phyloP scores from a whole-genome alignment of 495 filamentous ascomycete genomes.

The Aspergillus campestris region DNA sequence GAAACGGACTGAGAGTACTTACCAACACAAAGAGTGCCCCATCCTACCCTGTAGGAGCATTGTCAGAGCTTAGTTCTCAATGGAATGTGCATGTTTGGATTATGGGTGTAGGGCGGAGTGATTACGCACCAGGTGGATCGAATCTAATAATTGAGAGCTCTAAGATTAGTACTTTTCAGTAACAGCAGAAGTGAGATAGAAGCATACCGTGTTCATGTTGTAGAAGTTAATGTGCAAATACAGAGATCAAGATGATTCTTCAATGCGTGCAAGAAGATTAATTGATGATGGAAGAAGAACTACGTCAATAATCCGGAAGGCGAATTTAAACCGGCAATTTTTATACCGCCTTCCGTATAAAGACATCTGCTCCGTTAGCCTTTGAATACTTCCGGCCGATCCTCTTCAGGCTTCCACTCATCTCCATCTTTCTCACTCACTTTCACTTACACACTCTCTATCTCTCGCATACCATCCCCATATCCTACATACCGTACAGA shows the following conservation, averaged over 20 bases:
- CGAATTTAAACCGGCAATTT: neutral
- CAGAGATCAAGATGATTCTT: neutral
- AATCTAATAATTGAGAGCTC: conserved; percentile 27
- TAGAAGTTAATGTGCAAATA: conserved; percentile 1
- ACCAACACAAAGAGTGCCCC: conserved; percentile 79
- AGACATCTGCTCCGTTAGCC: too few species aligned
- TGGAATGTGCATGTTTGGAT: conserved; percentile 1
- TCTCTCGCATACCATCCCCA: neutral
- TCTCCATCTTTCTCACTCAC: conserved; percentile 1
- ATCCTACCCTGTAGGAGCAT: conserved; percentile 58
- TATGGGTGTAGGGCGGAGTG: neutral
- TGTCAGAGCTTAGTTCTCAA: conserved; percentile 15
- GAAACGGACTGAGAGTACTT: conserved; percentile 8
- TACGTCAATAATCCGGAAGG: conserved; percentile 21
- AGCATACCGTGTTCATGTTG: conserved; percentile 41
- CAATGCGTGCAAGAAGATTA: conserved; percentile 7
- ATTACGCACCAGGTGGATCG: conserved; percentile 44
- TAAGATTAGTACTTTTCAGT: neutral
- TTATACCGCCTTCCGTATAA: too few species aligned
- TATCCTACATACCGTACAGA: neutral
- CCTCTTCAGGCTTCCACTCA: neutral
- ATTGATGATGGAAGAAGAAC: conserved; percentile 9
- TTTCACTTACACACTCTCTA: conserved; percentile 1
- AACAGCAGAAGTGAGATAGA: too few species aligned
- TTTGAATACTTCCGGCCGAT: neutral